Percentiles rank a stretch among this genome's conserved stretches.
Conservation (phyloP, 2,329 filamentous ascomycete genomes). For the Aureobasidium leucospermi region DNA sequence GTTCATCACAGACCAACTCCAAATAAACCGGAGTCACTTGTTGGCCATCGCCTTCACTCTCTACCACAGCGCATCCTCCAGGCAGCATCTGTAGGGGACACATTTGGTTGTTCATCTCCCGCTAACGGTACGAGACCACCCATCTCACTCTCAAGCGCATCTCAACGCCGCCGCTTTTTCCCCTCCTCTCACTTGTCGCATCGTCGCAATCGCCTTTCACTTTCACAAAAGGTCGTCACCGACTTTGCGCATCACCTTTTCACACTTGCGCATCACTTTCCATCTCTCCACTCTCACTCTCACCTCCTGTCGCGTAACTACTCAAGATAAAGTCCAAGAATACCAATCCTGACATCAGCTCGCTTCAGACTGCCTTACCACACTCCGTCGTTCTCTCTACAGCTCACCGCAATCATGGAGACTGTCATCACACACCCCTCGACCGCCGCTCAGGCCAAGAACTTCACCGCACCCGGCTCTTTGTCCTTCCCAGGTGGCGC, state of each 20-base stretch:
- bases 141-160: constrained; percentile 13
- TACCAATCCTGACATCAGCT: constrained; percentile 12
- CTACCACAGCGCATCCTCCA: constrained; percentile 3
- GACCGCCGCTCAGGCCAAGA: constrained; percentile 88
- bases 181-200: neutral
- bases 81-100: constrained; percentile 67
- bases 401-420: constrained; percentile 59
- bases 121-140: constrained; percentile 46
- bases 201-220: neutral
- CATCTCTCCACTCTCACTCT: neutral
- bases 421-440: constrained; percentile 81
- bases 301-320: neutral
- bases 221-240: neutral
- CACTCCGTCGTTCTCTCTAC: constrained; percentile 22
- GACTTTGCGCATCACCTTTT: neutral
- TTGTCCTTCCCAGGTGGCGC: constrained; percentile 84
- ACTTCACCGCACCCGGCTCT: constrained; percentile 86
- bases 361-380: constrained; percentile 16
- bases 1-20: neutral
- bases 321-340: constrained; percentile 9
- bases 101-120: constrained; percentile 98
- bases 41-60: constrained; percentile 9
- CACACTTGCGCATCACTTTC: neutral
- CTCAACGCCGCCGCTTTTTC: neutral
- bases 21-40: neutral